Percentiles rank a stretch among this genome's conserved stretches.
Conservation (phyloP, 495 filamentous ascomycete genomes). For the Glarea lozoyensis region DNA sequence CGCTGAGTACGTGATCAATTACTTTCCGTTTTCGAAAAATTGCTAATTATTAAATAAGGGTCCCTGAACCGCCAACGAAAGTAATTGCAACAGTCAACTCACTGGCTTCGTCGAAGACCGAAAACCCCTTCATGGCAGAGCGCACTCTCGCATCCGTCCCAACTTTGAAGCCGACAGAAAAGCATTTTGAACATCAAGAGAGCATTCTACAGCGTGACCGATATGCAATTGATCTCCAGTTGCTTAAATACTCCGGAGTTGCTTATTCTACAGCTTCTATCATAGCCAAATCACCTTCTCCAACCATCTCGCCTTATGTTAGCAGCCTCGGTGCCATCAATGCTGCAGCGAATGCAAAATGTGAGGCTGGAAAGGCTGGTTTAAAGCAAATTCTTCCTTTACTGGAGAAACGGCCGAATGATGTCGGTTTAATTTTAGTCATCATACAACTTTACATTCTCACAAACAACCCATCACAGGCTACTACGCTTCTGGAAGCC, state of each 20-base stretch:
- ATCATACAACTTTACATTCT: conserved; percentile 77
- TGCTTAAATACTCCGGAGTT: conserved; percentile 68
- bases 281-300: conserved; percentile 43
- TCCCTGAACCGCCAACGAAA: conserved; percentile 68
- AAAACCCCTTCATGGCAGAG: conserved; percentile 74
- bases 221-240: conserved; percentile 64
- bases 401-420: conserved; percentile 67
- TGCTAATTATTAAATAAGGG: conserved; percentile 35
- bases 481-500: conserved; percentile 64
- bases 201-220: conserved; percentile 59
- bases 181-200: conserved; percentile 70
- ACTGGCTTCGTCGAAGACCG: conserved; percentile 43
- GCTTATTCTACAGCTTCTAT: conserved; percentile 52
- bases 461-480: conserved; percentile 64
- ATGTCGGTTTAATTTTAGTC: conserved; percentile 77
- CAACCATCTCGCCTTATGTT: conserved; percentile 44
- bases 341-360: conserved; percentile 65
- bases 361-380: conserved; percentile 54
- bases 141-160: conserved; percentile 53
- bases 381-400: conserved; percentile 66
- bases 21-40: background rate
- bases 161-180: conserved; percentile 51
- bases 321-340: conserved; percentile 67
- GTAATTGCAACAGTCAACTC: conserved; percentile 74
- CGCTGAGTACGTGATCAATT: conserved; percentile 45